Percentiles rank a stretch among this genome's conserved stretches.
phyloP scores from a whole-genome alignment of 441 rosid species.

The Euphorbia neoarborescens region DNA sequence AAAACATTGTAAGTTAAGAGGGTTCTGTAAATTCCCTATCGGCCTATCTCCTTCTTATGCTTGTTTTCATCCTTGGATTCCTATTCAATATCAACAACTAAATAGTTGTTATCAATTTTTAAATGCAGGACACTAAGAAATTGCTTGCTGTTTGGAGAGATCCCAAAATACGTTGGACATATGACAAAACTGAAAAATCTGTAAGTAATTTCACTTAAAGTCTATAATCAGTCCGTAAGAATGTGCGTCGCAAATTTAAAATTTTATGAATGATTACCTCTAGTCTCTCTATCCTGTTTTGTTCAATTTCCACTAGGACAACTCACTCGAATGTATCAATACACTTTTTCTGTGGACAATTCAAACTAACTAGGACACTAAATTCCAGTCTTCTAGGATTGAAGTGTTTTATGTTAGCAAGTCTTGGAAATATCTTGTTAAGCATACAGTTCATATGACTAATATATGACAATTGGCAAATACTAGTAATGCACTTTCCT shows the following conservation, averaged over 20 bases:
- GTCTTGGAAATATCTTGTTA: too few species aligned
- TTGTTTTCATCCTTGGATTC: constrained; percentile 1
- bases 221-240: neutral
- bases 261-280: too few species aligned
- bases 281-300: too few species aligned
- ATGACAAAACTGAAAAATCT: constrained; percentile 57
- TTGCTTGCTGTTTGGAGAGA: constrained; percentile 52
- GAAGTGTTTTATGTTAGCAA: too few species aligned
- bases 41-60: neutral
- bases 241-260: neutral
- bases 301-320: too few species aligned
- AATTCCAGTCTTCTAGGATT: too few species aligned
- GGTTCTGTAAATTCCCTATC: neutral
- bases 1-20: constrained; percentile 62
- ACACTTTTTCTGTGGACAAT: too few species aligned
- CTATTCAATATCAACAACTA: neutral
- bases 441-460: too few species aligned
- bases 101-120: neutral
- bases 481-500: too few species aligned
- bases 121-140: constrained; percentile 55
- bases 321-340: too few species aligned
- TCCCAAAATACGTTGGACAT: constrained; percentile 53
- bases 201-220: constrained; percentile 36
- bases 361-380: too few species aligned
- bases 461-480: too few species aligned